Percentiles rank a stretch among this genome's conserved stretches.
phyloP scores from a whole-genome alignment of 768 basidiomycete genomes.

The Pulveroboletus sp. region DNA sequence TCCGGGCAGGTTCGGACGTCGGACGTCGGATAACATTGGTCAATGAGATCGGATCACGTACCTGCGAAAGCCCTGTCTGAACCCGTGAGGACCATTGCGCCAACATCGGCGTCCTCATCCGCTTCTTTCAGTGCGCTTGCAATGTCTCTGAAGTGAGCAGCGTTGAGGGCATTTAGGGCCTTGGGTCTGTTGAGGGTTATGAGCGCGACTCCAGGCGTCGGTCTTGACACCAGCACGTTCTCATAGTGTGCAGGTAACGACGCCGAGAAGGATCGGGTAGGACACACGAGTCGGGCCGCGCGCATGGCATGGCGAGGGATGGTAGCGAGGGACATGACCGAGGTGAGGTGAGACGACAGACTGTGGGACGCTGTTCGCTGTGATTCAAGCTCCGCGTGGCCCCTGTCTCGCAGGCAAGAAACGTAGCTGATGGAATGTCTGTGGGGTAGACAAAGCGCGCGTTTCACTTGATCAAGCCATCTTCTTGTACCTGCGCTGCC shows the following conservation, averaged over 20 bases:
- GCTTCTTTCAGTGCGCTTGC: conserved; percentile 70
- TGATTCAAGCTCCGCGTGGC: no score
- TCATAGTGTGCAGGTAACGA: conserved; percentile 42
- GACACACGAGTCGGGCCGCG: background rate
- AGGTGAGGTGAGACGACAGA: no score
- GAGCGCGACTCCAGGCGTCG: conserved; percentile 65
- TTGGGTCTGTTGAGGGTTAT: conserved; percentile 89
- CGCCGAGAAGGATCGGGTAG: conserved; percentile 24
- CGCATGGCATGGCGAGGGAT: conserved; percentile 4
- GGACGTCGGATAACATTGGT: background rate
- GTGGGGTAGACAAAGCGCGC: no score
- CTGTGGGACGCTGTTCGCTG: no score
- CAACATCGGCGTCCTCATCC: conserved; percentile 64
- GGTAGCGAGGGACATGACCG: conserved; percentile 16
- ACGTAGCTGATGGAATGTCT: no score
- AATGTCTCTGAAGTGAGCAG: conserved; percentile 75
- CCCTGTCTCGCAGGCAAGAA: no score
- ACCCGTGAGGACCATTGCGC: conserved; percentile 90
- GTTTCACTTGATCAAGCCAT: no score
- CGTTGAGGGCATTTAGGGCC: conserved; percentile 82
- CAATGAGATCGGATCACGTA: conserved; percentile 29
- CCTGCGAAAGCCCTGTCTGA: conserved; percentile 93
- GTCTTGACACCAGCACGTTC: conserved; percentile 64
- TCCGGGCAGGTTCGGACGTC: background rate
- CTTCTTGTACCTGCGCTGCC: no score